A percentile compares a stretch with the other conserved stretches of the same genome.
Evolutionary conservation across 1,284 basidiomycete genomes (phyloP).

Genomic region (Apiotrichum sp.): DNA sequence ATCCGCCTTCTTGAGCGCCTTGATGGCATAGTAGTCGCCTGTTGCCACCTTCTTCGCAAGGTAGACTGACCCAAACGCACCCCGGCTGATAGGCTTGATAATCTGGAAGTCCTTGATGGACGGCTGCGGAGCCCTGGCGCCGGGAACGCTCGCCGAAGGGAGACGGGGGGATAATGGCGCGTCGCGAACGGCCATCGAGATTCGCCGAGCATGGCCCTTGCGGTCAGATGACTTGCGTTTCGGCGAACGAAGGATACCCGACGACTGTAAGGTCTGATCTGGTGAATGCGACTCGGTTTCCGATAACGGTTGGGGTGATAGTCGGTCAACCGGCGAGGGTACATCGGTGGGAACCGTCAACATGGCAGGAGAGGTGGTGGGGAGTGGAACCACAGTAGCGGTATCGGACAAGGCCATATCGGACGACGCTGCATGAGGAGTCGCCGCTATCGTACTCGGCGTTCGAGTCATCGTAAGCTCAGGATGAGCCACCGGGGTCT

Average conservation of each 20-base stretch:
- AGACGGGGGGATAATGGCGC: conserved; percentile 87
- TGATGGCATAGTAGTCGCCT: conserved; percentile 98
- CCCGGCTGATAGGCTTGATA: conserved; percentile 98
- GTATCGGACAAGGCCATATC: too few species aligned
- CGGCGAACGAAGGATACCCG: neutral
- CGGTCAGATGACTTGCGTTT: neutral
- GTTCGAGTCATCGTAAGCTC: neutral
- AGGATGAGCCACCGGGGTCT: neutral
- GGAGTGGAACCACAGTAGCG: too few species aligned
- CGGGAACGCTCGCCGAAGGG: conserved; percentile 61
- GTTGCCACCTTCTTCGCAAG: conserved; percentile 96
- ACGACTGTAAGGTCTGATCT: neutral
- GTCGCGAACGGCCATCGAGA: conserved; percentile 23
- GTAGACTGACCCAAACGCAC: conserved; percentile 97
- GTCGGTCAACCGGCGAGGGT: too few species aligned
- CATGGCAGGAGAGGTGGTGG: too few species aligned
- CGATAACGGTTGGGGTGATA: too few species aligned
- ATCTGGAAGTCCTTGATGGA: conserved; percentile 99
- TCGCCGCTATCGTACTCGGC: too few species aligned
- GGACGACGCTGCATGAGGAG: too few species aligned
- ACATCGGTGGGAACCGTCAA: too few species aligned
- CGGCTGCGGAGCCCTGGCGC: conserved; percentile 72
- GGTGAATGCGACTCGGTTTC: neutral
- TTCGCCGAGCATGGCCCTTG: conserved; percentile 2
- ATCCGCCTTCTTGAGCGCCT: conserved; percentile 97